Base-by-base conservation (phyloP, 495 filamentous ascomycete genomes). In the Tuber microsphaerosporum region DNA sequence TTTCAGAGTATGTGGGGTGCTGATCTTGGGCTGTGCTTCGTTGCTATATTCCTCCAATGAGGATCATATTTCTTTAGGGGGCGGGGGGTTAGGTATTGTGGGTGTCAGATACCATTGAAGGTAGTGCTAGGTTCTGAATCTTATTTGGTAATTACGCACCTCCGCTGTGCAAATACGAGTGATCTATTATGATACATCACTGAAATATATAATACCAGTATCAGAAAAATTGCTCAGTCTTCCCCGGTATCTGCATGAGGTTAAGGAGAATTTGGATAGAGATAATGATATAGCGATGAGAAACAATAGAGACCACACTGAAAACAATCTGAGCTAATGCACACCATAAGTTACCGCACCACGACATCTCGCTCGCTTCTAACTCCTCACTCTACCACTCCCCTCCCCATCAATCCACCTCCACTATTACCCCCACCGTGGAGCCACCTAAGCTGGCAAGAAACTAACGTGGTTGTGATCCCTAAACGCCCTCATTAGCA, bases 381-480 rank as follows among this genome's bases (percentile, higher is more conserved):
- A 26, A 26, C 9, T 56, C 51, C 10, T 26, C 10, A 12, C 10
- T n/a, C 20, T 56, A n/a, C 2, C 20, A 2, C 9, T n/a, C 20
- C 8, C 22, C 17, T 3, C 10, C 22, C 22, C 22, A 1, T 26
- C 22, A 48, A 0, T n/a, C 8, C 39, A 41, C 22, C 2, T n/a
- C 8, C 0, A 26, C 51, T 4, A 22, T 3, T 7, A 12, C 9
- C 0, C 2, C 22, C 2, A 2, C 8, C 10, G 2, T 14, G 10
- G 9, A 56, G 8, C n/a, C 2, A 37, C 34, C 69, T 68, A 72
- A 65, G 48, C 69, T 20, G 26, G 34, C 31, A 76, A 70, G 75
- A 76, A 76, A 4, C 70, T 73, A 20, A 76, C 46, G 41, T 76
- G 75, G 14, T 26, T 69, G 42, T 73, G 75, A 45, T 76, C 75